phyloP scores from a whole-genome alignment of 257 asterid genomes.

The Forsythia viridissima region DNA sequence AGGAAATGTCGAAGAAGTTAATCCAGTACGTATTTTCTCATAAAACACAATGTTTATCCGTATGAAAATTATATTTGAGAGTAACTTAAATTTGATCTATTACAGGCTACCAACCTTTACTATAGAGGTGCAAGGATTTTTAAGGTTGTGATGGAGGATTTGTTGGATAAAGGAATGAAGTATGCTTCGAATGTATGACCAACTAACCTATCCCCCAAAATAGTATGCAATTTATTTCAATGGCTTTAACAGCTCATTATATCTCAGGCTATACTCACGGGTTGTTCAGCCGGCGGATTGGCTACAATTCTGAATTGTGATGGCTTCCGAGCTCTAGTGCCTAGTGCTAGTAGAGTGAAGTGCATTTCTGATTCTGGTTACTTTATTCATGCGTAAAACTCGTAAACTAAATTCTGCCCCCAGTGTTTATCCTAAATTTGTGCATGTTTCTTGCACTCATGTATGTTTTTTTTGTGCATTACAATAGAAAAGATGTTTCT shows the following conservation, averaged over 20 bases:
- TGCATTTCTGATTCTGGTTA: conserved; percentile 54
- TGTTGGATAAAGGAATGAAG: conserved; percentile 33
- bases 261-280: conserved; percentile 38
- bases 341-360: conserved; percentile 23
- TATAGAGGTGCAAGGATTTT: conserved; percentile 45
- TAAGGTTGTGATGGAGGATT: conserved; percentile 23
- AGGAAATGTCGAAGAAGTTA: conserved; percentile 28
- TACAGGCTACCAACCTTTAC: conserved; percentile 34
- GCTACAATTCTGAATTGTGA: conserved; percentile 52
- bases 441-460: neutral
- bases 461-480: neutral
- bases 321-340: conserved; percentile 29
- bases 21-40: conserved; percentile 23
- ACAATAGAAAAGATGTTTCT: conserved; percentile 29
- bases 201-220: neutral
- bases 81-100: neutral
- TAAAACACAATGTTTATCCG: neutral
- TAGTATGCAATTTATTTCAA: neutral
- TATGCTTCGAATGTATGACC: conserved; percentile 33
- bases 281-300: conserved; percentile 56
- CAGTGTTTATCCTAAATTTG: neutral
- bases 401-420: too few species aligned
- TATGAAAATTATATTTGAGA: neutral
- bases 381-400: conserved; percentile 41
- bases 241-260: neutral